Conservation (phyloP, 495 filamentous ascomycete genomes). For the Xylaria bambusicola region DNA sequence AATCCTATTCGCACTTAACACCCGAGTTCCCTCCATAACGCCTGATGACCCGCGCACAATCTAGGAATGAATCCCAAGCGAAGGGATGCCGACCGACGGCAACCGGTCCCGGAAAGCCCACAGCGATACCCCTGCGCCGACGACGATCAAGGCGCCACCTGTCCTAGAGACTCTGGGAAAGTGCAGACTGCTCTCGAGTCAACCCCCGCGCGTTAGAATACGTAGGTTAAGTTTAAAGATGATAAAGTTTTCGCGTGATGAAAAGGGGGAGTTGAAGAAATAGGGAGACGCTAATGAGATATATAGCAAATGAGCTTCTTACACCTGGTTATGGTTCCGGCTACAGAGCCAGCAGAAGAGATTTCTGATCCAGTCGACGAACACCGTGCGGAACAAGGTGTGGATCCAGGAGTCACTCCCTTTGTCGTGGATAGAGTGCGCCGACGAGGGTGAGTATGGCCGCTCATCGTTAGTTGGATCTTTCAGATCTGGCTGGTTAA, state of each 20-base stretch:
- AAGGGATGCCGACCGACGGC: background rate
- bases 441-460: conserved; percentile 9
- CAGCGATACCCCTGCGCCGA: conserved; percentile 6
- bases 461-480: conserved; percentile 17
- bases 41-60: background rate
- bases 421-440: conserved; percentile 7
- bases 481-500: conserved; percentile 8
- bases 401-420: conserved; percentile 23
- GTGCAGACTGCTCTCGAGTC: background rate
- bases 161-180: background rate
- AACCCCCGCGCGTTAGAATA: background rate
- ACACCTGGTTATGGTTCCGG: conserved; percentile 25
- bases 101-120: conserved; percentile 6
- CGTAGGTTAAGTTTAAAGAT: too few relatives aligned
- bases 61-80: background rate
- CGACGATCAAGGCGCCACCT: conserved; percentile 3
- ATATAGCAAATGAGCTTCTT: conserved; percentile 16
- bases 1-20: too few relatives aligned
- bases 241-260: too few relatives aligned
- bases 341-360: conserved; percentile 26
- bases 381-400: conserved; percentile 19
- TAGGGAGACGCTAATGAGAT: background rate
- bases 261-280: too few relatives aligned
- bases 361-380: conserved; percentile 30
- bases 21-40: too few relatives aligned